phyloP scores from a whole-genome alignment of 345 rosid species.

The Aegle marmelos region DNA sequence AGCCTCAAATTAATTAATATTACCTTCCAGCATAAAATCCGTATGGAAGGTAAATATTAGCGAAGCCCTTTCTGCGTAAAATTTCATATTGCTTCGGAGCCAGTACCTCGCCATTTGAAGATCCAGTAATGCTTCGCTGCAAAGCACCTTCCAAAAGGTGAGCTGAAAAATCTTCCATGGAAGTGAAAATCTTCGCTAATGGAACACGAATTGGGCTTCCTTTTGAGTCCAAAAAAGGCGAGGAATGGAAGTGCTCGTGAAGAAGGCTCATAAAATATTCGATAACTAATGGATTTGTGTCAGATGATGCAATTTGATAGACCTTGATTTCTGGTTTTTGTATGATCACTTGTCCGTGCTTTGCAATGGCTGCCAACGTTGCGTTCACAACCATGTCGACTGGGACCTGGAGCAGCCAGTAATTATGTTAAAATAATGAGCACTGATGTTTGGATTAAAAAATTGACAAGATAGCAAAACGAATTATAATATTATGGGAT shows the following conservation, averaged over 20 bases:
- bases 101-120: conserved; percentile 40
- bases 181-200: conserved; percentile 67
- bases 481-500: too few relatives aligned
- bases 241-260: conserved; percentile 64
- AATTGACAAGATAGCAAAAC: neutral
- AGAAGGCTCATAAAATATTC: conserved; percentile 56
- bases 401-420: conserved; percentile 43
- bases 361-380: conserved; percentile 81
- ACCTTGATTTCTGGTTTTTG: conserved; percentile 65
- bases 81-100: conserved; percentile 33
- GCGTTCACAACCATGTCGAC: conserved; percentile 88
- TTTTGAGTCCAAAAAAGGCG: conserved; percentile 67
- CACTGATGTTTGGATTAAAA: too few relatives aligned
- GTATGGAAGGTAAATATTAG: conserved; percentile 78
- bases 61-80: conserved; percentile 47
- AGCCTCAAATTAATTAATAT: neutral
- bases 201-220: conserved; percentile 74
- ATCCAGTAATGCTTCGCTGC: conserved; percentile 34
- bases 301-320: conserved; percentile 89
- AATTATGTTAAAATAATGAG: too few relatives aligned
- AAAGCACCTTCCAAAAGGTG: conserved; percentile 64
- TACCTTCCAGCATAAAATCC: conserved; percentile 87
- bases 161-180: conserved; percentile 71
- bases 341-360: conserved; percentile 43
- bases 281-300: conserved; percentile 69